These are phyloP conservation scores for Diaporthe destruens DNA, from an alignment of 2,329 filamentous ascomycete genomes.

Conservation along the genomic window DNA sequence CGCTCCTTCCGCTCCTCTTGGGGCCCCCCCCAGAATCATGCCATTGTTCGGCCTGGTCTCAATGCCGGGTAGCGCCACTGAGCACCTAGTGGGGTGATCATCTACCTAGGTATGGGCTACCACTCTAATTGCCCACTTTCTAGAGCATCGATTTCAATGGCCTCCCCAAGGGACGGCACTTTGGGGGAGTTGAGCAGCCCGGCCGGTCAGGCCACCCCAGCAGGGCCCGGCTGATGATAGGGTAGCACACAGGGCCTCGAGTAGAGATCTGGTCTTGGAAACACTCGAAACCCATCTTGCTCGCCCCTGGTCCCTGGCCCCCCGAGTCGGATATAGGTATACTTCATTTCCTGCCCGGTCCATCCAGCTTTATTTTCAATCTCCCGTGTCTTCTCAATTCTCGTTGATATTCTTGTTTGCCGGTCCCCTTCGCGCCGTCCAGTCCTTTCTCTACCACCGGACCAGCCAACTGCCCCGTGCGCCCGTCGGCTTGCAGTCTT, in stretches of 20 bases:
- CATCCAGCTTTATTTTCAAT: slow-evolving; percentile 14
- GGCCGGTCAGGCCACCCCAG: slow-evolving; percentile 34
- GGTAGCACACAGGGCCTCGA: background rate
- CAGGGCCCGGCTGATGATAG: slow-evolving; percentile 8
- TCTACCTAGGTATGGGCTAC: background rate
- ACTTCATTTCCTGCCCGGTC: slow-evolving; percentile 31
- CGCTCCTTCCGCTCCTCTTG: slow-evolving; percentile 32
- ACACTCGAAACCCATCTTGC: slow-evolving; percentile 16
- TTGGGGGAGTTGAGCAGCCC: background rate
- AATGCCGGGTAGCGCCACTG: slow-evolving; percentile 37
- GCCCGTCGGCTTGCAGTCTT: slow-evolving; percentile 9
- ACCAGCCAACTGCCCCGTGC: slow-evolving; percentile 30
- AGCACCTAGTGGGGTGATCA: slow-evolving; percentile 31
- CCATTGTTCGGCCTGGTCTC: slow-evolving; percentile 34
- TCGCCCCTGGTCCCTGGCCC: slow-evolving; percentile 18
- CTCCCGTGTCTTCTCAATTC: background rate
- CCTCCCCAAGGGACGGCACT: background rate
- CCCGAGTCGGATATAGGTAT: background rate
- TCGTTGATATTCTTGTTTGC: slow-evolving; percentile 5
- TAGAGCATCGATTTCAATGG: no score
- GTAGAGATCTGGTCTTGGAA: background rate
- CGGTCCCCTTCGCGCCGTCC: background rate
- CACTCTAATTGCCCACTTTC: no score
- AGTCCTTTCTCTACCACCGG: background rate
- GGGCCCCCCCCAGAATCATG: slow-evolving; percentile 23